phyloP scores from a whole-genome alignment of 75 land plant species.

The Cryptomeria japonica region DNA sequence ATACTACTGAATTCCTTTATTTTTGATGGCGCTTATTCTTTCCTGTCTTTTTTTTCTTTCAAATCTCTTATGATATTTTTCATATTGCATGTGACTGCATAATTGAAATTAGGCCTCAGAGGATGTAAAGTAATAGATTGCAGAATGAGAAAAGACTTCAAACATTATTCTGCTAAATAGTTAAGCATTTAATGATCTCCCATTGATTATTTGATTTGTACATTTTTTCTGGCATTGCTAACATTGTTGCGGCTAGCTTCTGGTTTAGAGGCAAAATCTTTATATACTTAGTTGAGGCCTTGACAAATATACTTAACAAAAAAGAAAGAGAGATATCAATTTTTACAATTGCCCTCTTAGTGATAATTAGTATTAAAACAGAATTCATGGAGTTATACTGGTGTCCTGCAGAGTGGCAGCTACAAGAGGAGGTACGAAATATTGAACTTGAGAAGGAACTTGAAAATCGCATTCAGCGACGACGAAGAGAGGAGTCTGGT shows the following conservation, averaged over 20 bases:
- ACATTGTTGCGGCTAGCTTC: background rate
- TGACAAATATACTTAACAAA: background rate
- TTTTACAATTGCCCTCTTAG: background rate
- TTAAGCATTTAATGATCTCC: background rate
- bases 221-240: background rate
- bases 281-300: background rate
- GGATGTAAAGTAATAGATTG: background rate
- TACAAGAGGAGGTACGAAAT: constrained; percentile 28
- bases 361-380: background rate
- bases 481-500: constrained; percentile 31
- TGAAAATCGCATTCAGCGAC: constrained; percentile 32
- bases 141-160: background rate
- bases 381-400: background rate
- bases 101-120: background rate
- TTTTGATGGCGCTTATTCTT: background rate
- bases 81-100: background rate
- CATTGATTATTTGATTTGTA: background rate
- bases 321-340: background rate
- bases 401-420: constrained; percentile 11
- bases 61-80: background rate
- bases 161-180: background rate
- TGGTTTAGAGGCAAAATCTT: background rate
- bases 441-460: constrained; percentile 42
- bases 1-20: background rate
- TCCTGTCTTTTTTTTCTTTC: background rate